phyloP scores from a whole-genome alignment of 305 asterid species.

The Fraxinus nigra region DNA sequence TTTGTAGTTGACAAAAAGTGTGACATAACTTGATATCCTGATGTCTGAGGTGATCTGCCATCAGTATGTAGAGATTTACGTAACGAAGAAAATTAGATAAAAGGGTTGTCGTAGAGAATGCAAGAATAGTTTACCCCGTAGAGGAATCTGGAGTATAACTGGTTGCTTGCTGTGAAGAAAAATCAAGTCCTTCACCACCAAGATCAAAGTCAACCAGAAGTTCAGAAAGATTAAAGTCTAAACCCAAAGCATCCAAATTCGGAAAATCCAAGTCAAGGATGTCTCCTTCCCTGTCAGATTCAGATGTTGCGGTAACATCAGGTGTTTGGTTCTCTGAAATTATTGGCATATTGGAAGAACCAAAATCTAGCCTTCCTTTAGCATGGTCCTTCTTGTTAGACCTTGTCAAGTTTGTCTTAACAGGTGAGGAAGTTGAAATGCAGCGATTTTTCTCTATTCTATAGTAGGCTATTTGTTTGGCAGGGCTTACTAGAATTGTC shows the following conservation, averaged over 20 bases:
- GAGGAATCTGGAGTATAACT: constrained; percentile 40
- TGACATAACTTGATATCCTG: constrained; percentile 31
- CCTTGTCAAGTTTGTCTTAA: constrained; percentile 49
- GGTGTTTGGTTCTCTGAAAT: constrained; percentile 44
- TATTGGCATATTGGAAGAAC: constrained; percentile 48
- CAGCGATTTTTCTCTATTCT: constrained; percentile 76
- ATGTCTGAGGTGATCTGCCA: constrained; percentile 39
- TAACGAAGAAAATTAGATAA: not conserved
- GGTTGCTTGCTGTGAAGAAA: constrained; percentile 20
- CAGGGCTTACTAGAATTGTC: constrained; percentile 81
- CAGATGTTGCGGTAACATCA: constrained; percentile 54
- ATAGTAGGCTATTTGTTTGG: constrained; percentile 66
- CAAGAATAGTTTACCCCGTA: constrained; percentile 32
- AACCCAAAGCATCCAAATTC: constrained; percentile 64
- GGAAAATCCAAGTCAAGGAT: constrained; percentile 69
- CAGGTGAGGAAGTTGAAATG: constrained; percentile 67
- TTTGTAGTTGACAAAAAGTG: constrained; percentile 35
- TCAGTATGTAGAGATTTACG: not conserved
- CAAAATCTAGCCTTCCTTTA: constrained; percentile 85
- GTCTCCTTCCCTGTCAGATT: constrained; percentile 59
- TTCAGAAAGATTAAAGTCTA: constrained; percentile 37
- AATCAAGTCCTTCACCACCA: constrained; percentile 30
- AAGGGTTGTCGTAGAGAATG: not conserved
- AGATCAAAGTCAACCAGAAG: constrained; percentile 44
- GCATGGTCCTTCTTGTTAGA: constrained; percentile 64